A percentile compares a stretch with the other conserved stretches of the same genome.
These are phyloP conservation scores for Schoenoplectus triqueter DNA, from an alignment of 202 grass and related monocot species.

Conservation along the genomic window DNA sequence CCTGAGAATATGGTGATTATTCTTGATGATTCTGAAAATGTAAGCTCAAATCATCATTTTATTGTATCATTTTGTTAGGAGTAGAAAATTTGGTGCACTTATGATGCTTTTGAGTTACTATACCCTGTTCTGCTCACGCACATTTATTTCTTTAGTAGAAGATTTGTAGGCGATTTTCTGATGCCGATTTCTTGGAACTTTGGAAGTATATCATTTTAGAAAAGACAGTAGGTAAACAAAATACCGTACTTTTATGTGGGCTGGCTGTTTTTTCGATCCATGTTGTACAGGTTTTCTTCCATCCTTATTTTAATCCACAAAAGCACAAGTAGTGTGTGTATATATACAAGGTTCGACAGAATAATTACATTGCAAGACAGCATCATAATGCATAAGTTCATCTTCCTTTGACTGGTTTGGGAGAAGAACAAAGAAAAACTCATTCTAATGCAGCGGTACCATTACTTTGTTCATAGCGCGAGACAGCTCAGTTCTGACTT, in stretches of 20 bases:
- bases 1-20: no score
- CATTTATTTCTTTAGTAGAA: neutral
- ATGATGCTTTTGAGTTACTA: no score
- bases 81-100: no score
- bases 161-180: neutral
- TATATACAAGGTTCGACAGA: no score
- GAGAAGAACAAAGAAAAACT: conserved; percentile 75
- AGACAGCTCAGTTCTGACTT: conserved; percentile 43
- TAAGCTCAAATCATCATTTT: no score
- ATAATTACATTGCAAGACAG: neutral
- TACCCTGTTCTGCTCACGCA: neutral
- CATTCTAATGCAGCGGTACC: conserved; percentile 82
- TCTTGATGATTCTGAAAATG: no score
- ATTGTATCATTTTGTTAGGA: no score
- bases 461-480: conserved; percentile 69
- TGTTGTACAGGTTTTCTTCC: no score
- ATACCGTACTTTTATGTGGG: neutral
- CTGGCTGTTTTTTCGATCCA: neutral
- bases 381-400: neutral
- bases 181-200: neutral
- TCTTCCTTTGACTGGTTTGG: conserved; percentile 62
- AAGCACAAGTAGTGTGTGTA: no score
- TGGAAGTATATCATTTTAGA: neutral
- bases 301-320: no score
- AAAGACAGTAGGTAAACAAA: neutral